Conservation (phyloP, 1,139 yeast genomes). For the Hansenula anomala region DNA sequence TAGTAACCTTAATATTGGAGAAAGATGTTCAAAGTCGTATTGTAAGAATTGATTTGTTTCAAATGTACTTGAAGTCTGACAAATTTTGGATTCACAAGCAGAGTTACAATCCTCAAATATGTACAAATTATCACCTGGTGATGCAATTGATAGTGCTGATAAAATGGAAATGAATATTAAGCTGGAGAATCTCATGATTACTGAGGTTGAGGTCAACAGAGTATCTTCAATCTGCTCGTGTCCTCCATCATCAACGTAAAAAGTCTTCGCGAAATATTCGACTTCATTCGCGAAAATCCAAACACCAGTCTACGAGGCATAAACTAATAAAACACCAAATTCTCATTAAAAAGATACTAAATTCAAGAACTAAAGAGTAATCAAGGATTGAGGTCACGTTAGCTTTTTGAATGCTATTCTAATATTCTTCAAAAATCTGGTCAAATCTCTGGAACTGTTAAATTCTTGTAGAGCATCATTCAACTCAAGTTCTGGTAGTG, state of each 20-base stretch:
- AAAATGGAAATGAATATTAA: no score
- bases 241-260: no score
- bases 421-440: constrained; percentile 33
- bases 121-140: constrained; percentile 75
- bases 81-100: constrained; percentile 45
- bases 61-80: constrained; percentile 24
- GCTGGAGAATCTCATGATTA: no score
- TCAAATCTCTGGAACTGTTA: constrained; percentile 34
- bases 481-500: constrained; percentile 24
- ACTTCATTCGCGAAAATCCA: no score
- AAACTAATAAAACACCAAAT: neutral
- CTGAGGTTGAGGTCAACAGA: no score
- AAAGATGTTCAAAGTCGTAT: constrained; percentile 26
- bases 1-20: constrained; percentile 35
- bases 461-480: constrained; percentile 27
- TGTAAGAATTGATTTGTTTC: constrained; percentile 25
- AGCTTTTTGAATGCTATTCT: constrained; percentile 22
- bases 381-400: no score
- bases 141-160: constrained; percentile 39
- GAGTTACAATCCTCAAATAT: constrained; percentile 63
- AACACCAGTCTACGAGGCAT: no score
- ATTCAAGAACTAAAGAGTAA: no score
- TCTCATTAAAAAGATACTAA: neutral
- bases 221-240: neutral
- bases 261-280: no score